Conservation (phyloP, 2,329 filamentous ascomycete genomes). For the Claviceps sp. region DNA sequence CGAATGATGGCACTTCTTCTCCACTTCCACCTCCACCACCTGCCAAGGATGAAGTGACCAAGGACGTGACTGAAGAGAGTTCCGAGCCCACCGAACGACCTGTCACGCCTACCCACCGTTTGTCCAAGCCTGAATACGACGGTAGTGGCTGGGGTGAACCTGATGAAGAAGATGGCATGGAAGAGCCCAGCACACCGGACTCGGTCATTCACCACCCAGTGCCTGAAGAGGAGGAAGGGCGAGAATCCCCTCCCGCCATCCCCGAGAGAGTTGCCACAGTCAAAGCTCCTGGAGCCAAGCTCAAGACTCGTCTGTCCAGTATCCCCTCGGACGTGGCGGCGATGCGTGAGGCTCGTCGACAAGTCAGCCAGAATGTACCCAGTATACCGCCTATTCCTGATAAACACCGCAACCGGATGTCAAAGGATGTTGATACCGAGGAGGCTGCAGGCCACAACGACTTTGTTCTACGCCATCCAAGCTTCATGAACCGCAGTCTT, state of each 20-base stretch:
- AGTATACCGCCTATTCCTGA: slow-evolving; percentile 47
- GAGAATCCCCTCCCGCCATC: slow-evolving; percentile 50
- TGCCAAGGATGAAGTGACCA: background rate
- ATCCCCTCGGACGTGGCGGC: slow-evolving; percentile 71
- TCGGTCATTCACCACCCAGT: slow-evolving; percentile 78
- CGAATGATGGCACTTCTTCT: background rate
- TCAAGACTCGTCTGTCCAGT: slow-evolving; percentile 80
- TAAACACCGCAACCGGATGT: slow-evolving; percentile 42
- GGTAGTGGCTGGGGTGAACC: slow-evolving; percentile 47
- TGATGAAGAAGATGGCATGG: slow-evolving; percentile 35
- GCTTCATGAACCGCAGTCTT: slow-evolving; percentile 70
- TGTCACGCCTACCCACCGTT: slow-evolving; percentile 33
- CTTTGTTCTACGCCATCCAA: slow-evolving; percentile 49
- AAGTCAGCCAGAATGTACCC: slow-evolving; percentile 65
- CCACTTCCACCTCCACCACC: background rate
- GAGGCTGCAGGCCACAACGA: slow-evolving; percentile 23
- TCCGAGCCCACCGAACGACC: slow-evolving; percentile 28
- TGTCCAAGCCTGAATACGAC: slow-evolving; percentile 50
- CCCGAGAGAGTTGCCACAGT: slow-evolving; percentile 80
- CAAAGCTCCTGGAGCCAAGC: slow-evolving; percentile 70
- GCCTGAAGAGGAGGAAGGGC: slow-evolving; percentile 27
- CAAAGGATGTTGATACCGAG: slow-evolving; percentile 30
- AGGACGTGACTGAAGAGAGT: slow-evolving; percentile 20
- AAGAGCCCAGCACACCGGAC: slow-evolving; percentile 63
- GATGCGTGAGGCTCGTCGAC: slow-evolving; percentile 76